Conservation (phyloP, 2,329 filamentous ascomycete genomes). For the Alternaria brassicicola region DNA sequence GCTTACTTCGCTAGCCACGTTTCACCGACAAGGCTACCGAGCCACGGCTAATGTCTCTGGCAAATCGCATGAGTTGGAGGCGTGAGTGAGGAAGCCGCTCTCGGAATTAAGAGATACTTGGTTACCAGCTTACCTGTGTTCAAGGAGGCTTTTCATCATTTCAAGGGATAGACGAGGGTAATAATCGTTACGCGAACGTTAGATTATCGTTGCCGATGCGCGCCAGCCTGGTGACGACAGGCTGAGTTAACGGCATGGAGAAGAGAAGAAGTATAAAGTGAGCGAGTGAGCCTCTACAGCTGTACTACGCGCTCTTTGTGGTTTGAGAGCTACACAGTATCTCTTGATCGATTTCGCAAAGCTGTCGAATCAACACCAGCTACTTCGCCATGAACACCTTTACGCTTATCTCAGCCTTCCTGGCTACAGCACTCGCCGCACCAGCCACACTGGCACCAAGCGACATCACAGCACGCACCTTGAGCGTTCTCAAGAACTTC, state of each 20-base stretch:
- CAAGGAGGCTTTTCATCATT: neutral
- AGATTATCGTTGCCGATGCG: neutral
- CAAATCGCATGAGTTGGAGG: neutral
- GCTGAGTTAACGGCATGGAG: neutral
- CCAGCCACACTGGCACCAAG: constrained; percentile 38
- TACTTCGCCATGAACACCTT: constrained; percentile 34
- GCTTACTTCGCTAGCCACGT: constrained; percentile 3
- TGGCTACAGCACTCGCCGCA: constrained; percentile 46
- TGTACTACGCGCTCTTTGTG: neutral
- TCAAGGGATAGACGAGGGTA: neutral
- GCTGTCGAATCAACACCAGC: neutral
- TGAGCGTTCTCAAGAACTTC: constrained; percentile 23
- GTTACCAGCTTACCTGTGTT: neutral
- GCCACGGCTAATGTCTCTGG: neutral
- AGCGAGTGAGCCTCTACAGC: neutral
- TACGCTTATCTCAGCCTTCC: constrained; percentile 41
- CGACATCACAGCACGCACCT: neutral
- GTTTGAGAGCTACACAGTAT: neutral
- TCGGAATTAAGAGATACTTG: neutral
- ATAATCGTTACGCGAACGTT: neutral
- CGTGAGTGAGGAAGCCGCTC: neutral
- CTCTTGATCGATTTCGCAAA: neutral
- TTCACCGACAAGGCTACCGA: neutral
- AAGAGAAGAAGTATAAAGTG: neutral
- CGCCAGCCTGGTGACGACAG: neutral